Conservation (phyloP, 139 green algal species). For the Zygnema cylindricum region DNA sequence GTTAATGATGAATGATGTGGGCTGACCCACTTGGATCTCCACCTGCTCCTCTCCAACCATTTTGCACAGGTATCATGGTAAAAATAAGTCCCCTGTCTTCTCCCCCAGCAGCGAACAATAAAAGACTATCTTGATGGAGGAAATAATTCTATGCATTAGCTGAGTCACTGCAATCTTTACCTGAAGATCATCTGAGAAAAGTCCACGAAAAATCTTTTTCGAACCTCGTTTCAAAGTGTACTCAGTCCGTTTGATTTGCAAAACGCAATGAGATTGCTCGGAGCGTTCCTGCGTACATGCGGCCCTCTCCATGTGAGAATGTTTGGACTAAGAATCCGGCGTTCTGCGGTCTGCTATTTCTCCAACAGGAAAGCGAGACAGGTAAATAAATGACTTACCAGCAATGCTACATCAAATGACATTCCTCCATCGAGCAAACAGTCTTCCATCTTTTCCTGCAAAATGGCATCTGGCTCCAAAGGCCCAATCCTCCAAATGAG, state of each 20-base stretch:
- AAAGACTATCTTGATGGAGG: too few species aligned
- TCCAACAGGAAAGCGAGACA: too few species aligned
- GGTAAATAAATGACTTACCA: not conserved
- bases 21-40: conserved; percentile 6
- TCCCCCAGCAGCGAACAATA: too few species aligned
- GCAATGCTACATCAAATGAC: not conserved
- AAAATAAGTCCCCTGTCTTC: too few species aligned
- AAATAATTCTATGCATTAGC: too few species aligned
- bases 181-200: not conserved
- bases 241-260: not conserved
- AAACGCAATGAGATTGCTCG: not conserved
- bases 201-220: conserved; percentile 4
- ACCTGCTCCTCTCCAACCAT: not conserved
- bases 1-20: not conserved
- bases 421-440: not conserved
- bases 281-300: not conserved
- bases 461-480: not conserved
- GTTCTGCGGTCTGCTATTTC: too few species aligned
- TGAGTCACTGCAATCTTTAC: too few species aligned
- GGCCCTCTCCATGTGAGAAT: not conserved
- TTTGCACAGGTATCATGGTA: too few species aligned
- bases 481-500: not conserved
- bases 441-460: not conserved
- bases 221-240: not conserved
- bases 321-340: too few species aligned